Evolutionary conservation across 2,329 filamentous ascomycete species (phyloP).

Genomic region (Calonectria crousiana): DNA sequence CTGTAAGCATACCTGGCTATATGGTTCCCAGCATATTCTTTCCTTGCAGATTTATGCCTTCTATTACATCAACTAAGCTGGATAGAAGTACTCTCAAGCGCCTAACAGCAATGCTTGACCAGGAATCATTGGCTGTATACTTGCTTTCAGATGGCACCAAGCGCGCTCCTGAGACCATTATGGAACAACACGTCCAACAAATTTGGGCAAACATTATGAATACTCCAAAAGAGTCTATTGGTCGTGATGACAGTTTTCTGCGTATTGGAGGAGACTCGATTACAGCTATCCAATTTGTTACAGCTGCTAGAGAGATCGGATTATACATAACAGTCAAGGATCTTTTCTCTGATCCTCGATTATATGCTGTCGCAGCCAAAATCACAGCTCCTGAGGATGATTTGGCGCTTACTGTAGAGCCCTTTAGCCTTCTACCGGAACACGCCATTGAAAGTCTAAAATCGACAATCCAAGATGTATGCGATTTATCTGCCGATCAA

Average conservation of each 20-base stretch:
- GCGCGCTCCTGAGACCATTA: not conserved
- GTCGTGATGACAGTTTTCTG: constrained; percentile 61
- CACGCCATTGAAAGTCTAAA: not conserved
- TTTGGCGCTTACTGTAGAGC: not conserved
- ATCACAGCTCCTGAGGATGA: constrained; percentile 24
- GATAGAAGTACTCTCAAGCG: constrained; percentile 19
- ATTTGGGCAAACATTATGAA: constrained; percentile 54
- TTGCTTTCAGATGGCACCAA: constrained; percentile 3
- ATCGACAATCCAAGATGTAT: not conserved
- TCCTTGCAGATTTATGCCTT: constrained; percentile 23
- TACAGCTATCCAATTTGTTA: constrained; percentile 61
- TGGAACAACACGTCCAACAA: constrained; percentile 42
- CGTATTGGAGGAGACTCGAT: constrained; percentile 62
- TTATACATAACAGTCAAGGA: constrained; percentile 57
- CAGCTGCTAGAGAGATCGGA: constrained; percentile 53
- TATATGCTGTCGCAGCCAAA: constrained; percentile 20
- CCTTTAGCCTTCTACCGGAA: not conserved
- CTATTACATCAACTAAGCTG: constrained; percentile 31
- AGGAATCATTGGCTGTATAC: not conserved
- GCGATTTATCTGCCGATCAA: constrained; percentile 20
- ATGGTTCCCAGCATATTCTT: constrained; percentile 37
- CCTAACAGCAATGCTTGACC: not conserved
- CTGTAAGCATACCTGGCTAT: constrained; percentile 26
- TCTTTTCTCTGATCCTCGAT: constrained; percentile 50
- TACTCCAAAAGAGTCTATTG: constrained; percentile 48